Evolutionary conservation across 148 eudicot genomes (phyloP).

Genomic region (Selenicereus undatus): DNA sequence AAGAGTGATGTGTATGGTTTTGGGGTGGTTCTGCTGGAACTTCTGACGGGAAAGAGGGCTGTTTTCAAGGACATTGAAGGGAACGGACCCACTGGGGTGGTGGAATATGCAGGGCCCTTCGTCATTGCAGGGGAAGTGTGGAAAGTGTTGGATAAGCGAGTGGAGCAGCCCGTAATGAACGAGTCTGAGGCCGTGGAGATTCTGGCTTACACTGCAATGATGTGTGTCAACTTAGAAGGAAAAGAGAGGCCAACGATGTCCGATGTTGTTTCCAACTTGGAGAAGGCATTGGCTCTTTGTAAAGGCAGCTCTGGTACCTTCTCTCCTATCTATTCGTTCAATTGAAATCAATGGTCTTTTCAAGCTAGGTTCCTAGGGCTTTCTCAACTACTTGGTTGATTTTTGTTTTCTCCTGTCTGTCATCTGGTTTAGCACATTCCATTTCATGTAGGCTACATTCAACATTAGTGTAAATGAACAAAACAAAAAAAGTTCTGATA

Average conservation of each 20-base stretch:
- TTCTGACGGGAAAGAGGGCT: slow-evolving; percentile 57
- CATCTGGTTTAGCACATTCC: neutral
- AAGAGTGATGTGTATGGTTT: slow-evolving; percentile 66
- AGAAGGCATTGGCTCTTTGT: slow-evolving; percentile 48
- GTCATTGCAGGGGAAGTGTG: slow-evolving; percentile 44
- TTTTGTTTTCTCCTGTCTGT: neutral
- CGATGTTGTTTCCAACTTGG: slow-evolving; percentile 55
- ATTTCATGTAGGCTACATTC: neutral
- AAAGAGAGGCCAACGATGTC: slow-evolving; percentile 52
- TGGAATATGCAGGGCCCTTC: slow-evolving; percentile 47
- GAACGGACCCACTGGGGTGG: slow-evolving; percentile 39
- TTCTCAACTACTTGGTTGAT: neutral
- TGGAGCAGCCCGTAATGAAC: slow-evolving; percentile 36
- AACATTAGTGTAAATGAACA: slow-evolving; percentile 7
- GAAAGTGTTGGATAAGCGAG: slow-evolving; percentile 52
- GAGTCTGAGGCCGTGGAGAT: slow-evolving; percentile 63
- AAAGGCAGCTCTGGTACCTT: slow-evolving; percentile 37
- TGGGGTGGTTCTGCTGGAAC: slow-evolving; percentile 58
- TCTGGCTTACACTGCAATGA: slow-evolving; percentile 49
- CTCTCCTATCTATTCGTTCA: slow-evolving; percentile 33
- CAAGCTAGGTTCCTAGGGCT: neutral
- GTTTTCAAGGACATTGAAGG: slow-evolving; percentile 40
- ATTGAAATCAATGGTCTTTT: slow-evolving; percentile 4
- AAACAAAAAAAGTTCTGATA: neutral
- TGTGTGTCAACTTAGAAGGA: slow-evolving; percentile 57